Evolutionary conservation across 345 rosid genomes (phyloP).

Genomic region (Populus alba): DNA sequence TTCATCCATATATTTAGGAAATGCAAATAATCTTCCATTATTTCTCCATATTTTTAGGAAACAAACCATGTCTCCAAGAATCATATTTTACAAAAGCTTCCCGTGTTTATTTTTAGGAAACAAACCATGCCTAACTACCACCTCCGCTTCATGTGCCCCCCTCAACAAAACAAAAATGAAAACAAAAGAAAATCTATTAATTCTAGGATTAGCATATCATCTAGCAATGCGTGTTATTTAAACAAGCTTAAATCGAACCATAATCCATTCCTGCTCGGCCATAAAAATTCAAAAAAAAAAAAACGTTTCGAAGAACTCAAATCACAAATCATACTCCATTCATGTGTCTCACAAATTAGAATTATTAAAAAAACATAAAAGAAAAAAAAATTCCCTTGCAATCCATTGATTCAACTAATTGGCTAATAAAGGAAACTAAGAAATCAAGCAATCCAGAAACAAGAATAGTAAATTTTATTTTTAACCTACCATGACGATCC

Average conservation of each 20-base stretch:
- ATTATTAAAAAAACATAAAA: neutral
- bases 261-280: neutral
- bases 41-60: too few species aligned
- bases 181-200: neutral
- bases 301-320: neutral
- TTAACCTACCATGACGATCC: conserved; percentile 23
- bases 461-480: neutral
- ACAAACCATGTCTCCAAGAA: neutral
- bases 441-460: neutral
- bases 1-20: neutral
- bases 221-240: neutral
- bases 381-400: neutral
- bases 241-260: neutral
- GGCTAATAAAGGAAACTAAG: neutral
- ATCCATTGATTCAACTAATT: neutral
- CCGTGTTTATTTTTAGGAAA: too few species aligned
- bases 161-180: neutral
- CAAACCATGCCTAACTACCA: too few species aligned
- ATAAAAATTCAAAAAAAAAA: neutral
- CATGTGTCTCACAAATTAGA: neutral
- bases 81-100: too few species aligned
- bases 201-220: neutral
- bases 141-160: too few species aligned
- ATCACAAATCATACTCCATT: neutral
- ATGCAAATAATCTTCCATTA: neutral